Evolutionary conservation across 768 basidiomycete species (phyloP).

Genomic region (Trametes punicea): DNA sequence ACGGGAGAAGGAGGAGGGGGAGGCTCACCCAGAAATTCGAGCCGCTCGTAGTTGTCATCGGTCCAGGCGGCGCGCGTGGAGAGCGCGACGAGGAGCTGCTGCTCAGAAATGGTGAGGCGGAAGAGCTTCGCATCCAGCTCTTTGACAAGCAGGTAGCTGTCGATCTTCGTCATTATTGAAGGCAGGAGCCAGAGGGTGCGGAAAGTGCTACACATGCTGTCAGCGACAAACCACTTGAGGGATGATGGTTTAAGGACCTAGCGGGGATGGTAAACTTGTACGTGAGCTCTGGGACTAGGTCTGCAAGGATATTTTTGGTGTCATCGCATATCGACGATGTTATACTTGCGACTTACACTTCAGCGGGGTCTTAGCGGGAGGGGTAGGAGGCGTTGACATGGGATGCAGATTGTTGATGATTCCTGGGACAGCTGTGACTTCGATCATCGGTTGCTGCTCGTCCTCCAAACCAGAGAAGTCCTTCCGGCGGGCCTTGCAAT

Average conservation of each 20-base stretch:
- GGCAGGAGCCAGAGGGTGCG: slow-evolving; percentile 70
- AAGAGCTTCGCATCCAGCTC: slow-evolving; percentile 75
- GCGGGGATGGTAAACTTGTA: slow-evolving; percentile 69
- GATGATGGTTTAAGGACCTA: slow-evolving; percentile 43
- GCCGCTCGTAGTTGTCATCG: slow-evolving; percentile 78
- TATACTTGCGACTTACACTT: slow-evolving; percentile 75
- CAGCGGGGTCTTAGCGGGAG: slow-evolving; percentile 39
- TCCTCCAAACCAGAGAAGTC: slow-evolving; percentile 60
- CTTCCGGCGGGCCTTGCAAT: slow-evolving; percentile 59
- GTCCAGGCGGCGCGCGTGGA: slow-evolving; percentile 66
- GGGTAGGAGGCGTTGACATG: slow-evolving; percentile 37
- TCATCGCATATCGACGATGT: no score
- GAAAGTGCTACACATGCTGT: slow-evolving; percentile 45
- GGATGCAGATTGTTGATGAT: slow-evolving; percentile 61
- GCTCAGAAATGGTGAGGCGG: slow-evolving; percentile 55
- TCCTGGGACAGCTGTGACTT: slow-evolving; percentile 53
- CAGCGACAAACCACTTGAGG: not conserved
- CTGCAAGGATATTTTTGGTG: slow-evolving; percentile 36
- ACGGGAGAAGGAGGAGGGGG: not conserved
- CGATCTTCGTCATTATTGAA: slow-evolving; percentile 67
- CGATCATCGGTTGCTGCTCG: slow-evolving; percentile 67
- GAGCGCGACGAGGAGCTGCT: slow-evolving; percentile 60
- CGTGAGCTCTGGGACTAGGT: slow-evolving; percentile 82
- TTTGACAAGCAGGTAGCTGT: slow-evolving; percentile 71
- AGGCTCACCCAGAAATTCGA: slow-evolving; percentile 72